Evolutionary conservation across 441 rosid genomes (phyloP).

Genomic region (Syzygium malaccense): DNA sequence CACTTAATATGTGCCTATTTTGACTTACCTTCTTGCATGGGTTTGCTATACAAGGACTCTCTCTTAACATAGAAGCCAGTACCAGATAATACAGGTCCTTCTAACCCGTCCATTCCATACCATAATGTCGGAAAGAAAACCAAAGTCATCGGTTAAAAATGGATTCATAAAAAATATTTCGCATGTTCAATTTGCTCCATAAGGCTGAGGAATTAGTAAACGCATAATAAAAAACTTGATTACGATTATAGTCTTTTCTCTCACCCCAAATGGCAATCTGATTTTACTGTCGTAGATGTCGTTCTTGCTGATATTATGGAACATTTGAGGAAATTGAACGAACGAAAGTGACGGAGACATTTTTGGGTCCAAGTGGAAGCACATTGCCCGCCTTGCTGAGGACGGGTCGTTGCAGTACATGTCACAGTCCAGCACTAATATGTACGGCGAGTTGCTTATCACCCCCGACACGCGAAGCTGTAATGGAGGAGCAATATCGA

Average conservation of each 20-base stretch:
- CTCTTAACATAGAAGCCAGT: slow-evolving; percentile 34
- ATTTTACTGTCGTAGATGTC: slow-evolving; percentile 31
- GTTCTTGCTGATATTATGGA: slow-evolving; percentile 20
- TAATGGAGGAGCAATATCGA: not conserved
- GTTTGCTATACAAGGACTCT: slow-evolving; percentile 10
- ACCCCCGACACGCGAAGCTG: slow-evolving; percentile 36
- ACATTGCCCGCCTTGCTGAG: slow-evolving; percentile 40
- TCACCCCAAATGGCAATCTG: slow-evolving; percentile 13
- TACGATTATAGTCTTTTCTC: not conserved
- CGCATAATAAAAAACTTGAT: not conserved
- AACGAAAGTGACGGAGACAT: slow-evolving; percentile 17
- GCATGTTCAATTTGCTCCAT: not conserved
- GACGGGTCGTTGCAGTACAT: slow-evolving; percentile 31
- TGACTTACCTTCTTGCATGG: not conserved
- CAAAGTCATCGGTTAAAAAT: not conserved
- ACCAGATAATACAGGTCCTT: slow-evolving; percentile 29
- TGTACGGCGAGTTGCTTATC: slow-evolving; percentile 29
- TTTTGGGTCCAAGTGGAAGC: slow-evolving; percentile 27
- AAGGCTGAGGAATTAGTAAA: not conserved
- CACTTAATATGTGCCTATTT: not conserved
- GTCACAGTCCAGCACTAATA: slow-evolving; percentile 39
- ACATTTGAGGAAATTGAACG: slow-evolving; percentile 41
- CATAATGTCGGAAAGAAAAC: slow-evolving; percentile 7
- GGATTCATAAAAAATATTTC: not conserved
- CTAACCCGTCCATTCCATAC: slow-evolving; percentile 34